Conservation (phyloP, 2,329 filamentous ascomycete species). For the Aspergillus intermedius region DNA sequence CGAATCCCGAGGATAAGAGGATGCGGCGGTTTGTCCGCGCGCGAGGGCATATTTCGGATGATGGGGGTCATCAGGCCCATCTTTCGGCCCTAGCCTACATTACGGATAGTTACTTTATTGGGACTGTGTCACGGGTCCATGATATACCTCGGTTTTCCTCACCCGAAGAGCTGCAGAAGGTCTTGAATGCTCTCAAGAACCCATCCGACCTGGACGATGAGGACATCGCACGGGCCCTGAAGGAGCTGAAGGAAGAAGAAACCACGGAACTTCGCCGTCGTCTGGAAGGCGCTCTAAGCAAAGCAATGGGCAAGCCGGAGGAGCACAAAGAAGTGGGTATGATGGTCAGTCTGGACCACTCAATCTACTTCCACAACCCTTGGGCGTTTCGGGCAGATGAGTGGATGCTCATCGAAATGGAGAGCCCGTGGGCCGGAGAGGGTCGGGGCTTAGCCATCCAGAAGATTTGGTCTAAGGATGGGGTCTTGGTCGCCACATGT, state of each 20-base stretch:
- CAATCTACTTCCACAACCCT: conserved; percentile 48
- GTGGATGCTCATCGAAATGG: conserved; percentile 46
- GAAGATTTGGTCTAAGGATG: conserved; percentile 45
- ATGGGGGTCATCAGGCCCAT: conserved; percentile 72
- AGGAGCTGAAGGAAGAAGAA: conserved; percentile 39
- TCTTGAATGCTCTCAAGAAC: conserved; percentile 35
- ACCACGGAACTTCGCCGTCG: conserved; percentile 32
- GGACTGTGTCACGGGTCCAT: conserved; percentile 75
- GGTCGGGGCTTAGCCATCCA: conserved; percentile 44
- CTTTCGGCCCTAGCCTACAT: conserved; percentile 87
- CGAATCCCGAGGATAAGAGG: conserved; percentile 58
- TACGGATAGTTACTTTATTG: conserved; percentile 88
- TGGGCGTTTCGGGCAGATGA: conserved; percentile 44
- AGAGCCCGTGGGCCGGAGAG: conserved; percentile 47
- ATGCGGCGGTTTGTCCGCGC: conserved; percentile 50
- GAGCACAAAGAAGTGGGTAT: conserved; percentile 39
- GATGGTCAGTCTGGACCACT: conserved; percentile 48
- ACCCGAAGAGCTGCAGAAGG: conserved; percentile 37
- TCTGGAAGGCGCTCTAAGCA: conserved; percentile 27
- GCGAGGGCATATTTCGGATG: conserved; percentile 62
- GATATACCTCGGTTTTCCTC: conserved; percentile 67
- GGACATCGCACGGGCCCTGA: conserved; percentile 32
- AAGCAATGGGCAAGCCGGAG: conserved; percentile 18
- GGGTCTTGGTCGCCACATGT: conserved; percentile 44
- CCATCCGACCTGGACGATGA: conserved; percentile 39